Evolutionary conservation across 805 yeast genomes (phyloP).

Genomic region (Sugiyamaella qingdaonensis): DNA sequence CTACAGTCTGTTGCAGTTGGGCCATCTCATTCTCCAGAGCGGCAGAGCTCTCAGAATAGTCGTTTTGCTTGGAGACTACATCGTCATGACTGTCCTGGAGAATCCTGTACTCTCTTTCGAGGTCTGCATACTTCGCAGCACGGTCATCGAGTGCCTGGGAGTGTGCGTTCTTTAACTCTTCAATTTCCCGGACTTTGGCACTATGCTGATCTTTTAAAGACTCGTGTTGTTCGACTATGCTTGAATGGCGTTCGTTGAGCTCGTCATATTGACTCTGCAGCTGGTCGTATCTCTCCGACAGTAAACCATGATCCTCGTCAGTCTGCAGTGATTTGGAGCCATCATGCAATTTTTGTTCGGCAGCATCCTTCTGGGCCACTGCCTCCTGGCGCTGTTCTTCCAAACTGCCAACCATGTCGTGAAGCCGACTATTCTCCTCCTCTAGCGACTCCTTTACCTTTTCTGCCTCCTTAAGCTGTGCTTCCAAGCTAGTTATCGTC

Average conservation of each 20-base stretch:
- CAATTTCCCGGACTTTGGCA: background rate
- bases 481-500: constrained; percentile 26
- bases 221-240: background rate
- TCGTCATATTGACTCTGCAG: background rate
- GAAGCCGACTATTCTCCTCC: constrained; percentile 30
- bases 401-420: constrained; percentile 25
- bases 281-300: background rate
- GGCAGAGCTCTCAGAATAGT: constrained; percentile 11
- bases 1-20: constrained; percentile 7
- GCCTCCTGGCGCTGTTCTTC: constrained; percentile 20
- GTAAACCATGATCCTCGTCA: background rate
- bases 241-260: constrained; percentile 1
- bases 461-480: constrained; percentile 25
- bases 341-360: background rate
- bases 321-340: background rate
- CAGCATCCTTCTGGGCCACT: background rate
- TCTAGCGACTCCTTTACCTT: constrained; percentile 21
- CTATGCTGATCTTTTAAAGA: background rate
- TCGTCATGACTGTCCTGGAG: constrained; percentile 9
- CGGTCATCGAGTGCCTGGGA: constrained; percentile 1
- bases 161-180: constrained; percentile 1
- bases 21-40: constrained; percentile 7
- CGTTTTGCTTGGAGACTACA: constrained; percentile 12
- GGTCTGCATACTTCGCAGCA: background rate
- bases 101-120: constrained; percentile 4